phyloP scores from a whole-genome alignment of 164 flowering plant species.

The Brasenia schreberi region DNA sequence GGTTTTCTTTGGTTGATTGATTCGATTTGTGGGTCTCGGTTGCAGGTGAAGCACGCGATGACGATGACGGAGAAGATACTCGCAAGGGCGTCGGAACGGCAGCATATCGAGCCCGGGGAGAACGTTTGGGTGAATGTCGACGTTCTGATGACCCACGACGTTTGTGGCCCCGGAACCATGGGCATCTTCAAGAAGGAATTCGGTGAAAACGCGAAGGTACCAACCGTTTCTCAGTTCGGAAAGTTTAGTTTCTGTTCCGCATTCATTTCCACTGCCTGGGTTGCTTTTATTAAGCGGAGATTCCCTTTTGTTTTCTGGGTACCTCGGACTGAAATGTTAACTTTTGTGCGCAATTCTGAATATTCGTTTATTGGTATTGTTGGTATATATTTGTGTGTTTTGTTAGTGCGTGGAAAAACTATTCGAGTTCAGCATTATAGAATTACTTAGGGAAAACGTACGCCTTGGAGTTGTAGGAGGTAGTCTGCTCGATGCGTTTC shows the following conservation, averaged over 20 bases:
- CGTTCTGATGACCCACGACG: slow-evolving; percentile 97
- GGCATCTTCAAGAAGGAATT: slow-evolving; percentile 92
- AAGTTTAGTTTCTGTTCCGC: background rate
- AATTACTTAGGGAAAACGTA: too few relatives aligned
- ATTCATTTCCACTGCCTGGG: background rate
- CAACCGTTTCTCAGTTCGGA: background rate
- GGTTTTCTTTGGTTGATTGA: background rate
- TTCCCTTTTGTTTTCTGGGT: background rate
- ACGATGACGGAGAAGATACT: slow-evolving; percentile 96
- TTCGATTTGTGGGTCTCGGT: slow-evolving; percentile 1
- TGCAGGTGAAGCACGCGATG: slow-evolving; percentile 83
- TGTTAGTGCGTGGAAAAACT: too few relatives aligned
- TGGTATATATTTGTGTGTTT: too few relatives aligned
- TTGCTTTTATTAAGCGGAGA: background rate
- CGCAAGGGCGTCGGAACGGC: slow-evolving; percentile 74
- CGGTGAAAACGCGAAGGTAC: slow-evolving; percentile 87
- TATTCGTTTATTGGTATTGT: too few relatives aligned
- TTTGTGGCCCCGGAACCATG: slow-evolving; percentile 87
- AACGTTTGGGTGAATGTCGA: slow-evolving; percentile 97
- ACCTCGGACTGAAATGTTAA: background rate
- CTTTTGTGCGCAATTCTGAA: background rate
- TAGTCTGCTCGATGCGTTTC: too few relatives aligned
- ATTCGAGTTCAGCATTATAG: too few relatives aligned
- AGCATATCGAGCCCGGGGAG: slow-evolving; percentile 75
- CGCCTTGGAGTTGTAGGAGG: too few relatives aligned